Conservation (phyloP, 2,329 filamentous ascomycete genomes). For the Aspergillus piperis region DNA sequence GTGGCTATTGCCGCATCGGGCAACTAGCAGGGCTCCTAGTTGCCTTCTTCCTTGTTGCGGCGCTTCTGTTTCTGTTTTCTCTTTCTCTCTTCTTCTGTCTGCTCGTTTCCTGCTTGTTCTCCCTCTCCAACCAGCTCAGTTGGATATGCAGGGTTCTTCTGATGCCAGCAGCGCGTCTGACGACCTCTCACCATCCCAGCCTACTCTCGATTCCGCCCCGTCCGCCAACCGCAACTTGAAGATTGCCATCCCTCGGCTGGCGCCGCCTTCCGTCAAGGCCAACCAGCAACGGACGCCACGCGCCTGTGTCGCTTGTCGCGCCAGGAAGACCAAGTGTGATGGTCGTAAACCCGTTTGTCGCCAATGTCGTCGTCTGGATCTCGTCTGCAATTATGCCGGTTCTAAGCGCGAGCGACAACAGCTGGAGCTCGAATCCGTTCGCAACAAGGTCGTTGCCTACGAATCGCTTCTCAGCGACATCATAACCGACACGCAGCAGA, state of each 20-base stretch:
- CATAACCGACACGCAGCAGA: slow-evolving; percentile 5
- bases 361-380: slow-evolving; percentile 11
- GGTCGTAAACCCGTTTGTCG: slow-evolving; percentile 19
- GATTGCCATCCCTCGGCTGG: slow-evolving; percentile 8
- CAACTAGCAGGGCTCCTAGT: too few relatives aligned
- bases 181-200: not conserved
- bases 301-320: slow-evolving; percentile 21
- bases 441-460: slow-evolving; percentile 11
- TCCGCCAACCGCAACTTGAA: not conserved
- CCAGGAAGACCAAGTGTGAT: slow-evolving; percentile 25
- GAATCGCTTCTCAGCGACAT: slow-evolving; percentile 21
- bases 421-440: slow-evolving; percentile 12
- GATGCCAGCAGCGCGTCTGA: slow-evolving; percentile 1
- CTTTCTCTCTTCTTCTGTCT: not conserved
- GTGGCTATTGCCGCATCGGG: too few relatives aligned
- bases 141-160: slow-evolving; percentile 3
- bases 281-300: slow-evolving; percentile 14
- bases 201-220: not conserved
- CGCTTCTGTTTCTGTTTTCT: not conserved
- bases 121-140: not conserved
- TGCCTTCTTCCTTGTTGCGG: too few relatives aligned
- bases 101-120: too few relatives aligned
- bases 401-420: slow-evolving; percentile 22
- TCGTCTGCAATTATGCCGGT: slow-evolving; percentile 16
- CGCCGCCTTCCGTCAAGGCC: not conserved